phyloP scores from a whole-genome alignment of 345 rosid genomes.

The Pelargonium nanum region DNA sequence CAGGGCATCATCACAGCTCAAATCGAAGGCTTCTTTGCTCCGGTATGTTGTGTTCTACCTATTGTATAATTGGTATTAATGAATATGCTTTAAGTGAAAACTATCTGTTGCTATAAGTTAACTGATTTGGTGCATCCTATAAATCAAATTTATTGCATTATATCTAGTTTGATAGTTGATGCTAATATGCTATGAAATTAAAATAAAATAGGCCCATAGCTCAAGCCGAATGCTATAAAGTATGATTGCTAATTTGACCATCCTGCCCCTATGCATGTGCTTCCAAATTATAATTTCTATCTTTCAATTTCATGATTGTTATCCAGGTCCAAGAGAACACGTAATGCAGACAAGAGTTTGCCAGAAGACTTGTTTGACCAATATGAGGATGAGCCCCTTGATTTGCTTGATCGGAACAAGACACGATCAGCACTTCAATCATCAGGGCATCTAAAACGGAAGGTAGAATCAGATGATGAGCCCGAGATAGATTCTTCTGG shows the following conservation, averaged over 20 bases:
- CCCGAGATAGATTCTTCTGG: slow-evolving; percentile 78
- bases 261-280: too few relatives aligned
- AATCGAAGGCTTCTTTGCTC: slow-evolving; percentile 38
- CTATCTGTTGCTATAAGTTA: background rate
- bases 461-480: slow-evolving; percentile 70
- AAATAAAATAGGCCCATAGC: too few relatives aligned
- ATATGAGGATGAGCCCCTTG: slow-evolving; percentile 85
- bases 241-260: too few relatives aligned
- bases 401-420: slow-evolving; percentile 65
- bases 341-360: slow-evolving; percentile 47
- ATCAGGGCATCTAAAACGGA: slow-evolving; percentile 40
- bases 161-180: background rate
- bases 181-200: too few relatives aligned
- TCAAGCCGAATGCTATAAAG: too few relatives aligned
- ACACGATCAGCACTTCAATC: slow-evolving; percentile 72
- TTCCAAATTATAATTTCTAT: slow-evolving; percentile 9
- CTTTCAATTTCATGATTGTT: background rate
- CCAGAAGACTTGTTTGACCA: slow-evolving; percentile 60
- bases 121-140: background rate
- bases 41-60: slow-evolving; percentile 26
- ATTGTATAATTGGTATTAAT: background rate
- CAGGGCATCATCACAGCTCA: slow-evolving; percentile 32
- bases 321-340: slow-evolving; percentile 45
- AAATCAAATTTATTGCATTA: background rate
- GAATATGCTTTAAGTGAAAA: background rate